Evolutionary conservation across 2,329 filamentous ascomycete genomes (phyloP).

Genomic region (Fusarium pseudograminearum): DNA sequence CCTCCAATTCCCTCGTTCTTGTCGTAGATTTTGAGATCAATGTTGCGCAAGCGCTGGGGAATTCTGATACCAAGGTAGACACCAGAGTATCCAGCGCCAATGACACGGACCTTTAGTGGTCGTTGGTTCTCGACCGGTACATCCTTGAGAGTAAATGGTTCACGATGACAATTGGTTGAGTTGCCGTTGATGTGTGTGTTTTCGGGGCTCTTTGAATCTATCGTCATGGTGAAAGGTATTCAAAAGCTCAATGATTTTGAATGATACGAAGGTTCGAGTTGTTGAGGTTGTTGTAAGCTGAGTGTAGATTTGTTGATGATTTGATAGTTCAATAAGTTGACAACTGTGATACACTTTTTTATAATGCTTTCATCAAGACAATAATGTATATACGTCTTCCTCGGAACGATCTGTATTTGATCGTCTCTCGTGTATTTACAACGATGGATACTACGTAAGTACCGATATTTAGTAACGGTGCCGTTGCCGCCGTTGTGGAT

Average conservation of each 20-base stretch:
- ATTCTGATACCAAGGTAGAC: slow-evolving; percentile 19
- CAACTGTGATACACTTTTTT: background rate
- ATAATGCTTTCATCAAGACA: fast-evolving
- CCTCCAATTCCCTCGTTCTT: background rate
- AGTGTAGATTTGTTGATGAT: background rate
- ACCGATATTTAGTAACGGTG: background rate
- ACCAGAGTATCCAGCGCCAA: slow-evolving; percentile 26
- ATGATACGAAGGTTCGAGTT: fast-evolving
- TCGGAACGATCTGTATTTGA: background rate
- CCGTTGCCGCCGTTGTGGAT: background rate
- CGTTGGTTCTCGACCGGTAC: slow-evolving; percentile 19
- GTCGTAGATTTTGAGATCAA: slow-evolving; percentile 12
- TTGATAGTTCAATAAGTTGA: fast-evolving
- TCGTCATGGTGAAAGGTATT: background rate
- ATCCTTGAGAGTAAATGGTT: background rate
- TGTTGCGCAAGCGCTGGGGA: slow-evolving; percentile 11
- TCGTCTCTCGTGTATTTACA: fast-evolving
- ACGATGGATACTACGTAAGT: background rate
- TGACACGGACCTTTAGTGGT: slow-evolving; percentile 13
- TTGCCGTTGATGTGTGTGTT: background rate
- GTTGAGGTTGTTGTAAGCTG: background rate
- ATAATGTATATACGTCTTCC: too few relatives aligned
- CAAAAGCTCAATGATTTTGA: background rate
- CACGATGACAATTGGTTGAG: background rate
- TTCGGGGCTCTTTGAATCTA: background rate